phyloP scores from a whole-genome alignment of 2,329 filamentous ascomycete genomes.

The Monosporascus sp. region DNA sequence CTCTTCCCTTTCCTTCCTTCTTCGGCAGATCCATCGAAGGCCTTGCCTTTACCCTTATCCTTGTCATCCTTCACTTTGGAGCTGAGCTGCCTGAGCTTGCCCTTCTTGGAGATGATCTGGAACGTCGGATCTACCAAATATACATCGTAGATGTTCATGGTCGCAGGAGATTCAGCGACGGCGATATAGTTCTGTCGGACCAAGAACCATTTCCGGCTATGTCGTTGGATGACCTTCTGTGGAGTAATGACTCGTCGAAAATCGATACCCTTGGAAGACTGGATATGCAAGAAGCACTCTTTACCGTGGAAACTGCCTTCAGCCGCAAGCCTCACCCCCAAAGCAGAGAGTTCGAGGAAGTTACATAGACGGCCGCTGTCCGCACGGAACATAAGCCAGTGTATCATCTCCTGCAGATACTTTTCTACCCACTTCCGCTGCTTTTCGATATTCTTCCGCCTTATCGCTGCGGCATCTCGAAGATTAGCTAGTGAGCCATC shows the following conservation, averaged over 20 bases:
- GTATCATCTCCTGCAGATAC: constrained; percentile 89
- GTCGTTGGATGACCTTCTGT: constrained; percentile 70
- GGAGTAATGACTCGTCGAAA: constrained; percentile 77
- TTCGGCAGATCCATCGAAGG: constrained; percentile 28
- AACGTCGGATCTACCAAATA: constrained; percentile 94
- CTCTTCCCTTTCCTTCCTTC: constrained; percentile 32
- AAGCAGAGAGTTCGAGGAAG: constrained; percentile 88
- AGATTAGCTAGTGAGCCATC: constrained; percentile 36
- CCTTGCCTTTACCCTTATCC: constrained; percentile 32
- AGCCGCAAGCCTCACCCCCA: constrained; percentile 87
- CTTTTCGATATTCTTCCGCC: constrained; percentile 66
- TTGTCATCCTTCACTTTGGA: constrained; percentile 62
- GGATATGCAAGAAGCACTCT: constrained; percentile 89
- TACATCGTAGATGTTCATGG: constrained; percentile 98
- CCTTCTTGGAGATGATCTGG: constrained; percentile 69
- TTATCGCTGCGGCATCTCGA: constrained; percentile 49
- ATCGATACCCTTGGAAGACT: constrained; percentile 83
- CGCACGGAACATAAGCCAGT: constrained; percentile 92
- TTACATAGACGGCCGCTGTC: constrained; percentile 95
- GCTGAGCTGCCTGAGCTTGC: constrained; percentile 45
- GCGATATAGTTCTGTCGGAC: constrained; percentile 98
- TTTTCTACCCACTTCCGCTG: constrained; percentile 82
- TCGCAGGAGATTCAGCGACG: constrained; percentile 96
- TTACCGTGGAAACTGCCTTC: constrained; percentile 98
- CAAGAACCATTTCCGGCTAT: constrained; percentile 94